Evolutionary conservation across 768 basidiomycete genomes (phyloP).

Genomic region (Boletus reticuloceps): DNA sequence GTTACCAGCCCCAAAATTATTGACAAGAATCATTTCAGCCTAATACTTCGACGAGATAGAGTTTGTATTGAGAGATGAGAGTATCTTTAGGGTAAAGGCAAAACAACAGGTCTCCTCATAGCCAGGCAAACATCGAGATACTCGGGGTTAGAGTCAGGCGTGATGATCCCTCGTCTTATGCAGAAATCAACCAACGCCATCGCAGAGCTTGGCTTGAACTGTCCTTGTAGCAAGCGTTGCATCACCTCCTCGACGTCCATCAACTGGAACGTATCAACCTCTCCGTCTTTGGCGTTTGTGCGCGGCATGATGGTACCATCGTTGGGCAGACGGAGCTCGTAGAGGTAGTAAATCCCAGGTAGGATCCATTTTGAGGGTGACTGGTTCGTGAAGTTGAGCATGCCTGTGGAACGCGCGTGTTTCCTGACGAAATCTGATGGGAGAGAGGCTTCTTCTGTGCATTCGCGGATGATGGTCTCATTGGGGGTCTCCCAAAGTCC

Average conservation of each 20-base stretch:
- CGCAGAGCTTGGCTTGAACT: conserved; percentile 44
- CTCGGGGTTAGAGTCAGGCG: conserved; percentile 20
- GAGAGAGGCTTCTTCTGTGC: conserved; percentile 43
- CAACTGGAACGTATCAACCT: conserved; percentile 42
- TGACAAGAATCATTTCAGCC: no score
- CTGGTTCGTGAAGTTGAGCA: conserved; percentile 41
- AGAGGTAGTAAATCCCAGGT: conserved; percentile 46
- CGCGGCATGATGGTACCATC: conserved; percentile 34
- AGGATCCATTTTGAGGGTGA: conserved; percentile 42
- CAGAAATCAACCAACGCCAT: conserved; percentile 43
- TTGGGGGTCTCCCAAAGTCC: conserved; percentile 37
- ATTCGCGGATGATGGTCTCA: conserved; percentile 40
- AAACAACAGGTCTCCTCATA: conserved; percentile 13
- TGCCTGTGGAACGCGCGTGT: conserved; percentile 34
- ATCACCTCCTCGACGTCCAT: conserved; percentile 35
- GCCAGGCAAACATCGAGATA: conserved; percentile 27
- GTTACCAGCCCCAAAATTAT: no score
- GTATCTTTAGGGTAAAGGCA: conserved; percentile 21
- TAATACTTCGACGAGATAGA: no score
- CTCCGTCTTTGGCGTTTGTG: conserved; percentile 38
- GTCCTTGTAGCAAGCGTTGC: conserved; percentile 30
- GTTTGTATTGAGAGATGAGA: no score
- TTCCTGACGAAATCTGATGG: conserved; percentile 34
- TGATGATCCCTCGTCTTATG: conserved; percentile 34
- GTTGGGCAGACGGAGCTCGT: conserved; percentile 39